Conservation (phyloP, 306 rosid genomes). For the Rosa lucieae region DNA sequence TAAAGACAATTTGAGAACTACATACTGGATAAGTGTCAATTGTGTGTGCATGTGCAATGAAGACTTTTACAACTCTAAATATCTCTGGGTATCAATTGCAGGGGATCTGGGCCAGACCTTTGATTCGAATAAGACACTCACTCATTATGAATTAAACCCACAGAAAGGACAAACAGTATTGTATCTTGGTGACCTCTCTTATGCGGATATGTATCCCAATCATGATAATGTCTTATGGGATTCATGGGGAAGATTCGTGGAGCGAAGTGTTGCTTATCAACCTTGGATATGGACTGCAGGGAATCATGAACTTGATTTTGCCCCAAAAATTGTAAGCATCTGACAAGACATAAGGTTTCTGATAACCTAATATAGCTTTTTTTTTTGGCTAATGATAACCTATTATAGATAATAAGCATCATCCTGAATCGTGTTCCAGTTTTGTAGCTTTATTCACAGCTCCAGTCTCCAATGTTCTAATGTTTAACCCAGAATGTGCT, state of each 20-base stretch:
- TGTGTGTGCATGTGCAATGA: not conserved
- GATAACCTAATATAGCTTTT: too few relatives aligned
- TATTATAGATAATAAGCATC: not conserved
- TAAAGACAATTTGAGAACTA: not conserved
- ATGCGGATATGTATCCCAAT: slow-evolving; percentile 69
- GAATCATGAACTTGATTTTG: slow-evolving; percentile 82
- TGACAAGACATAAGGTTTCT: not conserved
- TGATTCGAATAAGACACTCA: slow-evolving; percentile 73
- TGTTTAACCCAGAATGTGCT: not conserved
- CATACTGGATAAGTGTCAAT: too few relatives aligned
- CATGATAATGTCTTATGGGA: slow-evolving; percentile 81
- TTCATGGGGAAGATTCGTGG: slow-evolving; percentile 80
- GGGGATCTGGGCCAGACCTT: slow-evolving; percentile 94
- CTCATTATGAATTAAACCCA: slow-evolving; percentile 69
- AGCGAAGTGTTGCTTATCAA: slow-evolving; percentile 89
- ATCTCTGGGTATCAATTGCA: slow-evolving; percentile 11
- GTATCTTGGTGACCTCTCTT: slow-evolving; percentile 83
- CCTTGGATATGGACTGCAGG: slow-evolving; percentile 99
- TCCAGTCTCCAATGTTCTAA: not conserved
- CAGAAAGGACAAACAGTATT: slow-evolving; percentile 61
- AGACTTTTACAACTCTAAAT: not conserved
- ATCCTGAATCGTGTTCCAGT: not conserved
- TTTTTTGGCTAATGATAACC: not conserved
- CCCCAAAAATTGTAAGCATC: slow-evolving; percentile 53
- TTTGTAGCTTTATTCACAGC: not conserved